Evolutionary conservation across 1,139 yeast genomes (phyloP).

Genomic region (Blastobotrys indianensis): DNA sequence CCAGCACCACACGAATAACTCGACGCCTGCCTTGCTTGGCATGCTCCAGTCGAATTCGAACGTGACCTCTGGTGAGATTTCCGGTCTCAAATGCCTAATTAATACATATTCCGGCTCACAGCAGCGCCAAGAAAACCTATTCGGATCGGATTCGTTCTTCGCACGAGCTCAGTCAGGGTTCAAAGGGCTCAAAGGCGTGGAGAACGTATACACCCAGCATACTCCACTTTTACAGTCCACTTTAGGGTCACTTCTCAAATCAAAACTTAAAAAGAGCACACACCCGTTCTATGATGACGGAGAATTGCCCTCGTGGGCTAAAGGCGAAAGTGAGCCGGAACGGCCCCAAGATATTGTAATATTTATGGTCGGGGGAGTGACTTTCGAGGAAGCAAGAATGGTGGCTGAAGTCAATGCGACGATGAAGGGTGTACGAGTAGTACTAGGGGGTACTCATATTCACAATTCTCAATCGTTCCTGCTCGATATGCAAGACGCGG

Average conservation of each 20-base stretch:
- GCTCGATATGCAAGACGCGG: conserved; percentile 28
- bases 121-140: conserved; percentile 43
- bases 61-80: conserved; percentile 16
- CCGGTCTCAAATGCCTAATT: conserved; percentile 25
- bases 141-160: conserved; percentile 37
- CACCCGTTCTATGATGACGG: conserved; percentile 45
- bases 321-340: conserved; percentile 23
- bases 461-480: conserved; percentile 57
- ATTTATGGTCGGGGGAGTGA: conserved; percentile 83
- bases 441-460: conserved; percentile 75
- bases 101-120: conserved; percentile 37
- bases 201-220: conserved; percentile 65
- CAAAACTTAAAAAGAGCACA: conserved; percentile 43
- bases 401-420: conserved; percentile 62
- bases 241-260: conserved; percentile 45
- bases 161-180: conserved; percentile 41
- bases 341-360: conserved; percentile 70
- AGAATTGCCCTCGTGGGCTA: conserved; percentile 25
- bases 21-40: conserved; percentile 36
- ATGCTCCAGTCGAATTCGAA: conserved; percentile 34
- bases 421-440: conserved; percentile 47
- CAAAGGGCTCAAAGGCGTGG: conserved; percentile 43
- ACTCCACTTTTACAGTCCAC: conserved; percentile 62
- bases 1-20: conserved; percentile 42
- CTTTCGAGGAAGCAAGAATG: conserved; percentile 85